These are phyloP conservation scores for Penicillium lividum DNA, from an alignment of 495 filamentous ascomycete genomes.

Conservation along the genomic window DNA sequence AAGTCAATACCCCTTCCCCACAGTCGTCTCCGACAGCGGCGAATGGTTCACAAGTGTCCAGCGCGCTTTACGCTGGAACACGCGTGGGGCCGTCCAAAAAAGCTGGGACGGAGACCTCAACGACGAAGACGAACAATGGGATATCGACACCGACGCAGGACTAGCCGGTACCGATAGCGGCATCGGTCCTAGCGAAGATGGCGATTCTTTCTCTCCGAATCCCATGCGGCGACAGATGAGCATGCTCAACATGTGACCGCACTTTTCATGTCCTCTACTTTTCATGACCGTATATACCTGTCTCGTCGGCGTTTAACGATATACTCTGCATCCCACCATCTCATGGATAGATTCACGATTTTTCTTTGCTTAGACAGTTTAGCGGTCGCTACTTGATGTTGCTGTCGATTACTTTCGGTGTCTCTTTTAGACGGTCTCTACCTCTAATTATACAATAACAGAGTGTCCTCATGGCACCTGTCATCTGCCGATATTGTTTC, in stretches of 20 bases:
- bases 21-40: constrained; percentile 71
- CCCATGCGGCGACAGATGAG: constrained; percentile 70
- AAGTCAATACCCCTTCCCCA: constrained; percentile 93
- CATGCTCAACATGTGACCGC: constrained; percentile 48
- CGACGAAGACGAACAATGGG: constrained; percentile 54
- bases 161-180: constrained; percentile 54
- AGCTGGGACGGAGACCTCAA: constrained; percentile 60
- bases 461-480: too few species aligned
- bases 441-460: background rate
- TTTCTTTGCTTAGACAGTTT: constrained; percentile 13
- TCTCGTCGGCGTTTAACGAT: constrained; percentile 11
- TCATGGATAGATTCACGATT: constrained; percentile 20
- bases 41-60: constrained; percentile 97
- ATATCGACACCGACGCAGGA: constrained; percentile 79
- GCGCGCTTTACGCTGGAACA: constrained; percentile 91
- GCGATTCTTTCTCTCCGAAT: constrained; percentile 60
- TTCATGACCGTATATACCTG: constrained; percentile 8
- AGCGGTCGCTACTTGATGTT: constrained; percentile 22
- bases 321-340: constrained; percentile 6
- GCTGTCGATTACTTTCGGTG: background rate
- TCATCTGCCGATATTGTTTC: background rate
- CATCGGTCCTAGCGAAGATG: constrained; percentile 58
- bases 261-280: background rate
- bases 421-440: constrained; percentile 6
- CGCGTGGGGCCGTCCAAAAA: constrained; percentile 81